phyloP scores from a whole-genome alignment of 2,329 filamentous ascomycete species.

The Pseudocercospora ulei region DNA sequence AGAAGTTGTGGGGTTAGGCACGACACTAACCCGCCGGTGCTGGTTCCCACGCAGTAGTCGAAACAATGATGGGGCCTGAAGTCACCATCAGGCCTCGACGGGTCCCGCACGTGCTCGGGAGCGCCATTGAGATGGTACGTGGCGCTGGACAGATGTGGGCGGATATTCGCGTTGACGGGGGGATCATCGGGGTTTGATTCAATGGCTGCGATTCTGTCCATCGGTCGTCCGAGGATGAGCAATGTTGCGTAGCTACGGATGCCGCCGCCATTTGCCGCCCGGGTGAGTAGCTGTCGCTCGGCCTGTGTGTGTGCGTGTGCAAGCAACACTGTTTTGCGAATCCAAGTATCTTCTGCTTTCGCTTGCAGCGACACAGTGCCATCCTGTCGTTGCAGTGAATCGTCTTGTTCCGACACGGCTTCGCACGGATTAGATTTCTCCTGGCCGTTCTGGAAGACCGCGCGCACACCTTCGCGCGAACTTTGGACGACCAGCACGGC shows the following conservation, averaged over 20 bases:
- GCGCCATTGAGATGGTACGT: neutral
- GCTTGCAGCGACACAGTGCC: too few relatives aligned
- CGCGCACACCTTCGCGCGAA: too few relatives aligned
- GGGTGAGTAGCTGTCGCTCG: too few relatives aligned
- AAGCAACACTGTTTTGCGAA: neutral
- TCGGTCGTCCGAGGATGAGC: neutral
- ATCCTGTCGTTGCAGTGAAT: too few relatives aligned
- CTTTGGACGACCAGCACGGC: too few relatives aligned
- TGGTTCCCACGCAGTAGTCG: slow-evolving; percentile 23
- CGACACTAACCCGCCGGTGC: slow-evolving; percentile 18
- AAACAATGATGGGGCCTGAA: slow-evolving; percentile 24
- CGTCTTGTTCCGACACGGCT: too few relatives aligned
- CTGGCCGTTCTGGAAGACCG: too few relatives aligned
- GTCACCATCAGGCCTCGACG: neutral
- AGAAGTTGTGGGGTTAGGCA: neutral
- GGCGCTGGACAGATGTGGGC: too few relatives aligned
- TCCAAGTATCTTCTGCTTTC: too few relatives aligned
- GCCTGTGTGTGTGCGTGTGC: too few relatives aligned
- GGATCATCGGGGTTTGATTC: neutral
- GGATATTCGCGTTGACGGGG: slow-evolving; percentile 1
- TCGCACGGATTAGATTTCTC: too few relatives aligned
- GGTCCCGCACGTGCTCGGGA: neutral
- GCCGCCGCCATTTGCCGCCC: slow-evolving; percentile 1
- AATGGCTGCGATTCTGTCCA: neutral
- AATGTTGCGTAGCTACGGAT: neutral